Evolutionary conservation across 371 early-diverging fungal genomes (phyloP).

Genomic region (Circinella minor): DNA sequence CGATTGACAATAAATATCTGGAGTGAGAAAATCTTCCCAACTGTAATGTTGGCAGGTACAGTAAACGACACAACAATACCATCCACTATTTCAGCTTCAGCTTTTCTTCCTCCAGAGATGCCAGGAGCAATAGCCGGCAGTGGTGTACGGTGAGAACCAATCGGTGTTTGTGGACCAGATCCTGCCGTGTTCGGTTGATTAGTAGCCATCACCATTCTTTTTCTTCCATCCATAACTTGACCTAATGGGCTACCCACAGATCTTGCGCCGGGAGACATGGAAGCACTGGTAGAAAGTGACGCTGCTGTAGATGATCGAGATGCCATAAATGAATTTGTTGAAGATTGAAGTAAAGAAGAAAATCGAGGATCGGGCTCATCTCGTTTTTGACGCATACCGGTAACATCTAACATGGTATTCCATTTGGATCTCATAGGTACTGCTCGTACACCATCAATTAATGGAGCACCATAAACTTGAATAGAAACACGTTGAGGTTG

Average conservation of each 20-base stretch:
- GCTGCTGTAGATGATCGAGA: slow-evolving; percentile 23
- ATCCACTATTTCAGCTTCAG: slow-evolving; percentile 41
- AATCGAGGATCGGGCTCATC: slow-evolving; percentile 44
- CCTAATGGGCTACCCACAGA: slow-evolving; percentile 47
- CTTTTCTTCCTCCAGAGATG: not conserved
- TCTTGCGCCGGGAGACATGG: slow-evolving; percentile 44
- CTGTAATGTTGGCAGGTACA: slow-evolving; percentile 37
- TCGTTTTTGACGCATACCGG: slow-evolving; percentile 51
- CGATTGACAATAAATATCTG: slow-evolving; percentile 78
- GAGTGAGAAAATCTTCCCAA: slow-evolving; percentile 73
- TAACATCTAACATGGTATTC: slow-evolving; percentile 71
- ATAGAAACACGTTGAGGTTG: slow-evolving; percentile 66
- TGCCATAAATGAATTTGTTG: slow-evolving; percentile 3
- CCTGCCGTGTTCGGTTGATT: not conserved
- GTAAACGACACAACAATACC: slow-evolving; percentile 76
- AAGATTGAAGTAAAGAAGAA: slow-evolving; percentile 22
- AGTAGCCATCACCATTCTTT: slow-evolving; percentile 18
- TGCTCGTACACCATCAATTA: slow-evolving; percentile 55
- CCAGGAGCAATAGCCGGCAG: not conserved
- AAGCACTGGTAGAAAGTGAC: slow-evolving; percentile 24
- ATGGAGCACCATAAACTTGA: slow-evolving; percentile 59
- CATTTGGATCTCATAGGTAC: slow-evolving; percentile 66
- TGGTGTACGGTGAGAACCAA: slow-evolving; percentile 6
- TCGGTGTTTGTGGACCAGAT: slow-evolving; percentile 11
- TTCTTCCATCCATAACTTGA: slow-evolving; percentile 36